phyloP scores from a whole-genome alignment of 805 yeast genomes.

The Saturnispora gosingensis region DNA sequence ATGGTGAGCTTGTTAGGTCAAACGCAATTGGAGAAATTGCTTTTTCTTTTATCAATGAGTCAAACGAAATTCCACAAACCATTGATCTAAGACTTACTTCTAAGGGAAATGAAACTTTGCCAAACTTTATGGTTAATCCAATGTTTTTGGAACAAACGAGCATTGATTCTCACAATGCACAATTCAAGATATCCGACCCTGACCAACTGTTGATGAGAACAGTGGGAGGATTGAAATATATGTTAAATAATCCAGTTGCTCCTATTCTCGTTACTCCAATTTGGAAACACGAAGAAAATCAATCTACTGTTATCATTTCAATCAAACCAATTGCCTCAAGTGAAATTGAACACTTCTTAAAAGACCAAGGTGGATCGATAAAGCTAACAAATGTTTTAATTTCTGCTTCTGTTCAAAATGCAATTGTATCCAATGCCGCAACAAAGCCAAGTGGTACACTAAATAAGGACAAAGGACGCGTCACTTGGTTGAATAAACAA shows the following conservation, averaged over 20 bases:
- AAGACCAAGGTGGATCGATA: conserved; percentile 26
- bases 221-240: conserved; percentile 74
- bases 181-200: conserved; percentile 38
- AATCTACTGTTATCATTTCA: conserved; percentile 76
- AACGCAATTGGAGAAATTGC: conserved; percentile 82
- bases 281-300: conserved; percentile 83
- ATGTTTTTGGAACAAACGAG: conserved; percentile 39
- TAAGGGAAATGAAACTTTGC: conserved; percentile 32
- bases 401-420: conserved; percentile 53
- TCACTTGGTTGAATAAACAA: conserved; percentile 65
- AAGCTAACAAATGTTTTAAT: conserved; percentile 51
- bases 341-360: conserved; percentile 29
- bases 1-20: conserved; percentile 51
- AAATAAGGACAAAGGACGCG: conserved; percentile 74
- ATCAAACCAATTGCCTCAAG: conserved; percentile 42
- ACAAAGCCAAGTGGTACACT: conserved; percentile 90
- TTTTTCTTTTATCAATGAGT: conserved; percentile 46
- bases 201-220: conserved; percentile 51
- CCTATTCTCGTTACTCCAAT: conserved; percentile 72
- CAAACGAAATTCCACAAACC: conserved; percentile 30
- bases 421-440: conserved; percentile 62
- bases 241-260: conserved; percentile 40
- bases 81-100: conserved; percentile 33
- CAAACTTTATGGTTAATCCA: conserved; percentile 42
- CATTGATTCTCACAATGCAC: conserved; percentile 16